These are phyloP conservation scores for Pythium aphanidermatum DNA, from an alignment of 352 stramenopile species.

Conservation along the genomic window DNA sequence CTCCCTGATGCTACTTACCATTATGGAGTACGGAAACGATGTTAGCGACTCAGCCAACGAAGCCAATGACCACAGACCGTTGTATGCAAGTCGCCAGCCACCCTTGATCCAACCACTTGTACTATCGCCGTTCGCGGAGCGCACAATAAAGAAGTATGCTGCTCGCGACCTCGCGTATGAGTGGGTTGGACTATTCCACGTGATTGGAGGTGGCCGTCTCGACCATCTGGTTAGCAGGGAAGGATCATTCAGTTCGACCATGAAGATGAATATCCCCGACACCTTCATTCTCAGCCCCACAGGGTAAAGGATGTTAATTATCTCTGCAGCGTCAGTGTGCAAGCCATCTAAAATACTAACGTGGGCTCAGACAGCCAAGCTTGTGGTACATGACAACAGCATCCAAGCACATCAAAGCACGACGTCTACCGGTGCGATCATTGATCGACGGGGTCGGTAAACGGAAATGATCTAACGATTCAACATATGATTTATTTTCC, in stretches of 20 bases:
- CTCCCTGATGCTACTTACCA: no score
- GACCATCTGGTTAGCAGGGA: neutral
- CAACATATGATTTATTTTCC: neutral
- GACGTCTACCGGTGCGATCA: constrained; percentile 27
- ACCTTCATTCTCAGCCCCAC: constrained; percentile 53
- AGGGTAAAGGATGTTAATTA: constrained; percentile 23
- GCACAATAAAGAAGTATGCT: constrained; percentile 19
- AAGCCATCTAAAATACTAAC: no score
- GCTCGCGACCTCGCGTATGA: constrained; percentile 44
- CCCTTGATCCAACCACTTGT: constrained; percentile 48
- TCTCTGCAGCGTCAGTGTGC: no score
- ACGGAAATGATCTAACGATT: neutral
- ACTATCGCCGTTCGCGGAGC: constrained; percentile 31
- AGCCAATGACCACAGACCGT: constrained; percentile 10
- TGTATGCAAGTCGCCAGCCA: constrained; percentile 40
- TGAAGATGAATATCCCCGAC: constrained; percentile 51
- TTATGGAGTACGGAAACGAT: no score
- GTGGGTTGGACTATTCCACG: constrained; percentile 54
- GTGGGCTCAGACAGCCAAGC: constrained; percentile 34
- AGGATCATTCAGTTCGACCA: constrained; percentile 16
- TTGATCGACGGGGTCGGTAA: neutral
- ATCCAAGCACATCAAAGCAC: constrained; percentile 33
- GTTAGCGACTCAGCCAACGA: neutral
- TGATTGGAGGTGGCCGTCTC: constrained; percentile 18
- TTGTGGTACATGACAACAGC: constrained; percentile 55